Evolutionary conservation across 306 rosid genomes (phyloP), one percentile per base, ranked within the genome.

Genomic region (Quercus cerris): DNA sequence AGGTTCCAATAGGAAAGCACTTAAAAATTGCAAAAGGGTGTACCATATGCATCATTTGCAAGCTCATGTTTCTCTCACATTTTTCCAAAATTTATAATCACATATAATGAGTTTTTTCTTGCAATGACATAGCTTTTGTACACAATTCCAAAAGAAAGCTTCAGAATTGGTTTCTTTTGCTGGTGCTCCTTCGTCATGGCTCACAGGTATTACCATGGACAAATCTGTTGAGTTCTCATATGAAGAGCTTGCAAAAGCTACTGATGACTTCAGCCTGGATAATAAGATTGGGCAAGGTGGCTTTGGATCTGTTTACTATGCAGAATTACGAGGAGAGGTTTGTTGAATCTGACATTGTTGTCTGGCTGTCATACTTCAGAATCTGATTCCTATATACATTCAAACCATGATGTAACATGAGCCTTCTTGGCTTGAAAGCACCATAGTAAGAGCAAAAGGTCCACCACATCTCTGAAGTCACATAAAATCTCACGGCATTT

Each of bases 191-290:
- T 83, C 91, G 25, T 80, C 80, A 10, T 81, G 92, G 77, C 75
- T 85, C 78, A 74, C 85, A 6, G 91, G 91, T 56, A 87, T 90
- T 72, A 87, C 92, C 14, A 89, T 88, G 84, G 94, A 90, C 78
- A 90, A 87, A 82, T 92, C 97, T 4, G 94, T 92, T 71, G 93
- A 90, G 82, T 92, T 92, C 81, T 83, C 94, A 69, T 92, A 88
- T 73, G 91, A 90, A 80, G 94, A 92, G 75, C 89, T 92, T 73
- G 86, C 93, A 35, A 85, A 86, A 77, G 93, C 93, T 56, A 92
- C 97, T 49, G 56, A 89, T 41, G 81, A 71, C 70, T 92, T 92
- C 75, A 84, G 84, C 71, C 5, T 33, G 51, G 83, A 75, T 30
- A 86, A 86, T 62, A 92, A 80, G 81, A 87, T 92, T 30, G 94